phyloP scores from a whole-genome alignment of 345 rosid genomes.

The Boechera retrofracta region DNA sequence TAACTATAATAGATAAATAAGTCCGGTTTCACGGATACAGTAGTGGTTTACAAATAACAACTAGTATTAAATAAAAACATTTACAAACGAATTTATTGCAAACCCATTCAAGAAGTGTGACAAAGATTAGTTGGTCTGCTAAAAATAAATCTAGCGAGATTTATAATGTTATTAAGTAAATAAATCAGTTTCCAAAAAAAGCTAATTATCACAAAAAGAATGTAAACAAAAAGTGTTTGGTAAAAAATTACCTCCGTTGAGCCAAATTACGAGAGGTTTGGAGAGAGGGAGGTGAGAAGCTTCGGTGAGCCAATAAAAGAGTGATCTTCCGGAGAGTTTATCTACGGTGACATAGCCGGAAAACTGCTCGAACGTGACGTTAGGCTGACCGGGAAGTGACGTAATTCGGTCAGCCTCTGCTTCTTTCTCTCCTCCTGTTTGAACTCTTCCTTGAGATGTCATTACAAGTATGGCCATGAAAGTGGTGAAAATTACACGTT shows the following conservation, averaged over 20 bases:
- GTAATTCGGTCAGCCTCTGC: conserved; percentile 75
- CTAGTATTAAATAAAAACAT: neutral
- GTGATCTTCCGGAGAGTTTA: conserved; percentile 72
- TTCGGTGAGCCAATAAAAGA: conserved; percentile 97
- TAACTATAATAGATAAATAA: neutral
- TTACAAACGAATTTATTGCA: neutral
- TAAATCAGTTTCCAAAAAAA: neutral
- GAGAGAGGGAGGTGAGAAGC: conserved; percentile 57
- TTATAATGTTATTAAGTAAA: neutral
- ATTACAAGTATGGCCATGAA: conserved; percentile 39
- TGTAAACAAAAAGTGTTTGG: neutral
- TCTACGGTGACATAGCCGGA: conserved; percentile 89
- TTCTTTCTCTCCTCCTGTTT: conserved; percentile 37
- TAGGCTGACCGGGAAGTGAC: conserved; percentile 94
- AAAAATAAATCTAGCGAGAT: neutral
- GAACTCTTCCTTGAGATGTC: conserved; percentile 38
- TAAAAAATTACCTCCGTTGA: conserved; percentile 76
- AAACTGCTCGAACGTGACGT: conserved; percentile 83
- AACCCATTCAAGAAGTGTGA: conserved; percentile 5
- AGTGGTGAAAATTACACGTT: conserved; percentile 40
- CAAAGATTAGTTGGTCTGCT: conserved; percentile 5
- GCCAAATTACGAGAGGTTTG: conserved; percentile 91
- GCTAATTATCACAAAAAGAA: neutral
- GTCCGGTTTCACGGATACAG: neutral
- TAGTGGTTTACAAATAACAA: neutral